phyloP scores from a whole-genome alignment of 345 rosid genomes.

The Eucalyptus marginata region DNA sequence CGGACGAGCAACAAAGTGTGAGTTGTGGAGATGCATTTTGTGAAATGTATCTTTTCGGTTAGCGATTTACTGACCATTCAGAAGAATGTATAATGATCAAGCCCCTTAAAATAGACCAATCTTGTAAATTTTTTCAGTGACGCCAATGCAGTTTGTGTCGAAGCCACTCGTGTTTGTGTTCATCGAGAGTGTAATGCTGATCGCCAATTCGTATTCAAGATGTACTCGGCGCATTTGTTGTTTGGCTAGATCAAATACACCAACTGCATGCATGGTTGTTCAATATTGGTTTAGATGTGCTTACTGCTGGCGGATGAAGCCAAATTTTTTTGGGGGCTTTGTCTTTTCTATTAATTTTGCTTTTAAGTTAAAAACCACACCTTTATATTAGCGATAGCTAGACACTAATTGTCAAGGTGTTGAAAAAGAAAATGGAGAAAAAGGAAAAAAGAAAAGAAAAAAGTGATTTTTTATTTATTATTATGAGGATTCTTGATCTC shows the following conservation, averaged over 20 bases:
- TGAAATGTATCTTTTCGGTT: background rate
- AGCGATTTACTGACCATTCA: background rate
- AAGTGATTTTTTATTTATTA: too few relatives aligned
- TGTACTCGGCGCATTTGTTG: background rate
- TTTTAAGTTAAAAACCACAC: too few relatives aligned
- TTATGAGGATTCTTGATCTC: accelerated
- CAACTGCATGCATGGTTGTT: background rate
- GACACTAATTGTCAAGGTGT: accelerated
- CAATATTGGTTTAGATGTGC: background rate
- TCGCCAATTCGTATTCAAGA: background rate
- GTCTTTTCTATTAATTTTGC: too few relatives aligned
- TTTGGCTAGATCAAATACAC: background rate
- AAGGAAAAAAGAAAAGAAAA: accelerated
- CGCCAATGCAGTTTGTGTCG: background rate
- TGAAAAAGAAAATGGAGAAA: too few relatives aligned
- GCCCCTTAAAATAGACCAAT: background rate
- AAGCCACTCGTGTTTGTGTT: background rate
- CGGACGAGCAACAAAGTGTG: background rate
- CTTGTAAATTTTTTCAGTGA: background rate
- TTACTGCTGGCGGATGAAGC: background rate
- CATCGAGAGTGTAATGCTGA: background rate
- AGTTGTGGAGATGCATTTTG: background rate
- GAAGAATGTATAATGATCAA: background rate
- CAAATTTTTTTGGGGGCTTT: too few relatives aligned
- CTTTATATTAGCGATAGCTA: too few relatives aligned